These are phyloP conservation scores for Afroboletus lepidellus DNA, from an alignment of 1,284 basidiomycete genomes.

Conservation along the genomic window DNA sequence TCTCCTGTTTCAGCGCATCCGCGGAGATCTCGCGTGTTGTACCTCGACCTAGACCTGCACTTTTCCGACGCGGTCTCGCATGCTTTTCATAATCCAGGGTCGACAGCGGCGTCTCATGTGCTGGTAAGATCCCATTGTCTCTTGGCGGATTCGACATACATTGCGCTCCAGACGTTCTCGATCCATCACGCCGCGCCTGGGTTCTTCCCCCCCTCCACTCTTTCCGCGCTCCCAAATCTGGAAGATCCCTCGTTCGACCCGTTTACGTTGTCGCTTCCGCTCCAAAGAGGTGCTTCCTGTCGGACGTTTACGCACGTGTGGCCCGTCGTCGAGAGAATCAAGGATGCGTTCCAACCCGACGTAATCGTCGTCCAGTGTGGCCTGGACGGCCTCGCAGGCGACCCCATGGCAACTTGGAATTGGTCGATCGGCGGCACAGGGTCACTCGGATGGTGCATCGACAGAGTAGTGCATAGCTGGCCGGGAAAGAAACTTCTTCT, in stretches of 20 bases:
- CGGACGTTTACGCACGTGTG: conserved; percentile 64
- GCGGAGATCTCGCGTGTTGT: conserved; percentile 73
- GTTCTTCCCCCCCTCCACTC: conserved; percentile 75
- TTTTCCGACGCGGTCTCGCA: conserved; percentile 86
- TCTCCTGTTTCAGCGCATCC: conserved; percentile 4
- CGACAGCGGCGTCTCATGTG: conserved; percentile 47
- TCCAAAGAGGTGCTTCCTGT: conserved; percentile 63
- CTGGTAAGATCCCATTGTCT: conserved; percentile 41
- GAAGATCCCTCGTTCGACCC: conserved; percentile 50
- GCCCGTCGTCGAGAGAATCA: conserved; percentile 60
- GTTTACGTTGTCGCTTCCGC: conserved; percentile 75
- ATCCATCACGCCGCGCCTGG: conserved; percentile 80
- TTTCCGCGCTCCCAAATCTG: conserved; percentile 49
- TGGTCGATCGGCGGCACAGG: conserved; percentile 67
- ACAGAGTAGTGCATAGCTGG: conserved; percentile 58
- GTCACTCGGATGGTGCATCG: conserved; percentile 70
- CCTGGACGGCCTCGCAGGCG: conserved; percentile 81
- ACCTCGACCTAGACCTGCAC: conserved; percentile 91
- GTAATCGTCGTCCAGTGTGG: conserved; percentile 86
- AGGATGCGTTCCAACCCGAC: conserved; percentile 68
- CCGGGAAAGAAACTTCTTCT: conserved; percentile 57
- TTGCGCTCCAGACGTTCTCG: conserved; percentile 63
- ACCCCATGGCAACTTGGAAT: conserved; percentile 78
- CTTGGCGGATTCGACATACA: not conserved
- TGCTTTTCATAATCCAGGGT: conserved; percentile 57